Percentiles rank a stretch among this genome's conserved stretches.
These are phyloP conservation scores for Xerocomus amazonicus DNA, from an alignment of 1,284 basidiomycete genomes.

Conservation along the genomic window DNA sequence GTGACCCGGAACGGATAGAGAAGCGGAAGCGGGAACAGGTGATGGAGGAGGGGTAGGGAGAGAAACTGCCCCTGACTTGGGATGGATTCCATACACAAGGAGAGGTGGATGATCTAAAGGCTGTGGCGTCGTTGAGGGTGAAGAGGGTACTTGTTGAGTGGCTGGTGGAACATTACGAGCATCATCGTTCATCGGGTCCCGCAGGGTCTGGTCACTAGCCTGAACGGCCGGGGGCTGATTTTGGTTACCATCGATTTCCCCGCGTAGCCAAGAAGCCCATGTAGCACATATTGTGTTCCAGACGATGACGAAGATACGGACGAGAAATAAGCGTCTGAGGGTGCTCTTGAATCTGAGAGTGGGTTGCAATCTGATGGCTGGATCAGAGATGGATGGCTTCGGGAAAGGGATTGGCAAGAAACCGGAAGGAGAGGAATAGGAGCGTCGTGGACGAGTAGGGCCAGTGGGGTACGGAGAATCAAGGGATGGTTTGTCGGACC, in stretches of 20 bases:
- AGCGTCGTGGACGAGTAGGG: conserved; percentile 40
- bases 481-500: conserved; percentile 53
- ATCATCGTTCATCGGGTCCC: conserved; percentile 37
- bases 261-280: conserved; percentile 41
- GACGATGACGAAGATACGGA: conserved; percentile 47
- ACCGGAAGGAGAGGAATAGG: conserved; percentile 36
- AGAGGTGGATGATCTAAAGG: conserved; percentile 9
- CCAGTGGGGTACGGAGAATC: conserved; percentile 26
- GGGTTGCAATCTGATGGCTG: conserved; percentile 26
- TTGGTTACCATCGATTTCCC: conserved; percentile 21
- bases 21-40: conserved; percentile 12
- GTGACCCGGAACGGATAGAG: conserved; percentile 18
- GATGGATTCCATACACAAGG: conserved; percentile 3
- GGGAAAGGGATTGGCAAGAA: conserved; percentile 31
- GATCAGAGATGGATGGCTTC: conserved; percentile 28
- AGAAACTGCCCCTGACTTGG: conserved; percentile 11
- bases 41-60: conserved; percentile 27
- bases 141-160: conserved; percentile 6
- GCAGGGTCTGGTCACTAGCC: conserved; percentile 32
- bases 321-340: conserved; percentile 48
- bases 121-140: conserved; percentile 2
- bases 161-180: conserved; percentile 24
- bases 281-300: conserved; percentile 52
- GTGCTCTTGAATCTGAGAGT: conserved; percentile 32
- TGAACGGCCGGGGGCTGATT: conserved; percentile 11